These are phyloP conservation scores for Tolypocladium pustulatum DNA, from an alignment of 2,329 filamentous ascomycete species.

Conservation along the genomic window DNA sequence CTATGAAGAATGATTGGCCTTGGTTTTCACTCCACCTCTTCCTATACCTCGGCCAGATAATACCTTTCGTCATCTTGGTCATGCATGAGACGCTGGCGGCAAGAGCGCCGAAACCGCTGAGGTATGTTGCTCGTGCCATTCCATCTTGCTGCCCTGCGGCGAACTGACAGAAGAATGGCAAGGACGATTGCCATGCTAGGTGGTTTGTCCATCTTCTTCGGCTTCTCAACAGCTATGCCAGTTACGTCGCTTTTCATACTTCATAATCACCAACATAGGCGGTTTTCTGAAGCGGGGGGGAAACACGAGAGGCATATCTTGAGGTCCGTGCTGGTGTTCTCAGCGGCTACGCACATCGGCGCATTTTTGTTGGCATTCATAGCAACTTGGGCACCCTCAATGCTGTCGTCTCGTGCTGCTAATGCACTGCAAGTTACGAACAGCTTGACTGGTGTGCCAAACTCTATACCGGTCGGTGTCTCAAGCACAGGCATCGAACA, in stretches of 20 bases:
- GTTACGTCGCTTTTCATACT: constrained; percentile 1
- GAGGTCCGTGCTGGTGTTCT: neutral
- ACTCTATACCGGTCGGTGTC: neutral
- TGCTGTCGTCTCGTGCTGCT: neutral
- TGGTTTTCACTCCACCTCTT: constrained; percentile 8
- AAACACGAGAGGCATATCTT: neutral
- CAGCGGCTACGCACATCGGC: constrained; percentile 3
- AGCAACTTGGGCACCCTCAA: neutral
- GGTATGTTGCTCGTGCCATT: neutral
- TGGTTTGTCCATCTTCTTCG: neutral
- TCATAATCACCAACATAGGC: neutral
- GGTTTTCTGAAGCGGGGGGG: neutral
- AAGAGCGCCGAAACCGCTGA: neutral
- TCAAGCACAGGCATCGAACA: neutral
- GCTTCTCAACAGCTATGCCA: constrained; percentile 4
- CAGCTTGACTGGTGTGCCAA: constrained; percentile 3
- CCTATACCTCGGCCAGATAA: constrained; percentile 6
- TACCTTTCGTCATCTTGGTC: constrained; percentile 1
- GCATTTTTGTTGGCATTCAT: constrained; percentile 4
- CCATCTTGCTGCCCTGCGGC: neutral
- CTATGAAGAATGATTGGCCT: constrained; percentile 1
- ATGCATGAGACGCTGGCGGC: neutral
- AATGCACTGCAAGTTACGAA: constrained; percentile 1
- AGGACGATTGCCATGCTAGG: neutral
- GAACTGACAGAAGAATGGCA: neutral